Base-by-base conservation (phyloP, 768 basidiomycete species). In the Polyporus arcularius region DNA sequence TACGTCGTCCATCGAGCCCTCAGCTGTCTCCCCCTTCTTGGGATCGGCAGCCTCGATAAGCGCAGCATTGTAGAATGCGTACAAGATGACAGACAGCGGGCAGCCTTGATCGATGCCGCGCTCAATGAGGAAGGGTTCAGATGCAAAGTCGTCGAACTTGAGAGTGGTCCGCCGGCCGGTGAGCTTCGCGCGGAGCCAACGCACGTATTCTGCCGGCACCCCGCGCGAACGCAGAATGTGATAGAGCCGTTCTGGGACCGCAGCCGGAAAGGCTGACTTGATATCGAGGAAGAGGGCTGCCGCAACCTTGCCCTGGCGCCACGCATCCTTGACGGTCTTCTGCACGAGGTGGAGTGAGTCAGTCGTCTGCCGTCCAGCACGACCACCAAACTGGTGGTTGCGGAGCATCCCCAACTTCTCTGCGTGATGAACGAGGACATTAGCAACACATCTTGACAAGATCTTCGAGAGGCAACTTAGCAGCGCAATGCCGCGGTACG, bases 41-140 rank as follows among this genome's bases (percentile, higher is more conserved):
- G 63, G 57, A 1, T 62, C 53, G 31, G 60, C 65, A 0, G 58
- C 18, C 1, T 66, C 50, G 0, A 72, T 58, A 0, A 74, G 58
- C 47, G 66, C 58, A 0, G 74, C 8, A 52, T 76, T 78, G 64
- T 73, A 76, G 11, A 76, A 68, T 8, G 71, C 62, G 50, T 73
- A 76, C 0, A 72, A 50, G 0, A 75, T 58, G 48, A 70, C 70
- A 0, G 73, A 74, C 1, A 71, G 57, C 0, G 73, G 75, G 60
- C 73, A 70, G 0, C 77, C 77, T 59, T 78, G 74, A 2, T 72
- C 71, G 0, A 75, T 71, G 0, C 76, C 71, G 11, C 70, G 70
- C 3, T 32, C 42, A 0, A 74, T 65, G 1, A 40, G 53, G 43
- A 72, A 69, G 0, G 43, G 57, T 0, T 51, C 30, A 0, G 72